These are phyloP conservation scores for Elsinoe australis DNA, from an alignment of 2,329 filamentous ascomycete genomes.

Conservation along the genomic window DNA sequence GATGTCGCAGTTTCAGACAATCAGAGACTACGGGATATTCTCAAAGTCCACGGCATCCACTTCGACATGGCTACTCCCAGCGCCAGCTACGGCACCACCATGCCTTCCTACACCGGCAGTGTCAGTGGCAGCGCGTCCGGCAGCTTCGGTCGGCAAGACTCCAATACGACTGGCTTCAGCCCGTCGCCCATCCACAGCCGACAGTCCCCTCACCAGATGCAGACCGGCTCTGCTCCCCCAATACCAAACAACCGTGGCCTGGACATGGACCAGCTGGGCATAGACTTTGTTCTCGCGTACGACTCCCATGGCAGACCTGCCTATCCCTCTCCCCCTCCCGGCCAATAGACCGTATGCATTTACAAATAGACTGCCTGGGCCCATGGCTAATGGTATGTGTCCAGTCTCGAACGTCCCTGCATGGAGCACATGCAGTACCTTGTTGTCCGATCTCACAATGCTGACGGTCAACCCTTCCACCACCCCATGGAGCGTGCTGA, in stretches of 20 bases:
- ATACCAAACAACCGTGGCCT: slow-evolving; percentile 38
- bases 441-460: slow-evolving; percentile 50
- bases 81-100: slow-evolving; percentile 29
- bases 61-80: slow-evolving; percentile 42
- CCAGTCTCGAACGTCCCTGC: slow-evolving; percentile 81
- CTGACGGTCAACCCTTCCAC: slow-evolving; percentile 31
- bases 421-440: slow-evolving; percentile 84
- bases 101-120: slow-evolving; percentile 35
- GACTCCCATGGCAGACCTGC: slow-evolving; percentile 36
- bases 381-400: slow-evolving; percentile 11
- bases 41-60: slow-evolving; percentile 51
- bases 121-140: slow-evolving; percentile 53
- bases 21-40: slow-evolving; percentile 58
- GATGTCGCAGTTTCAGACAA: slow-evolving; percentile 73
- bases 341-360: slow-evolving; percentile 34
- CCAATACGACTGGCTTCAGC: slow-evolving; percentile 41
- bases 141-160: slow-evolving; percentile 47
- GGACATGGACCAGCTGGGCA: slow-evolving; percentile 75
- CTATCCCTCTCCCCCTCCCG: slow-evolving; percentile 58
- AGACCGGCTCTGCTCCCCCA: slow-evolving; percentile 22
- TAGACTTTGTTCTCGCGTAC: slow-evolving; percentile 89
- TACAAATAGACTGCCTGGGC: slow-evolving; percentile 6
- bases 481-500: slow-evolving; percentile 37
- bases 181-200: slow-evolving; percentile 33
- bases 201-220: slow-evolving; percentile 20